These are phyloP conservation scores for Thyridium curvatum DNA, from an alignment of 2,329 filamentous ascomycete genomes.

Conservation along the genomic window DNA sequence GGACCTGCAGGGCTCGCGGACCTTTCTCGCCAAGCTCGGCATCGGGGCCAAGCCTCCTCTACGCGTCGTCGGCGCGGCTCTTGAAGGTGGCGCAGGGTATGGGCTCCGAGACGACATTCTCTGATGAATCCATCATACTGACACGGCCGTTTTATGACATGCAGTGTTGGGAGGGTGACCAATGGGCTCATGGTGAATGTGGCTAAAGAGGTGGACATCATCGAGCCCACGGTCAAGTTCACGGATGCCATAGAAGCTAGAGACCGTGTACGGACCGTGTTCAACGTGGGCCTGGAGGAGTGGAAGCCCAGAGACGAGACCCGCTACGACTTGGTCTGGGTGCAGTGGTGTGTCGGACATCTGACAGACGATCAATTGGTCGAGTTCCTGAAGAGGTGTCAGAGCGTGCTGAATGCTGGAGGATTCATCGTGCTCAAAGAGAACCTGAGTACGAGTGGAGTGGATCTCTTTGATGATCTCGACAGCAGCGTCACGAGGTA, in stretches of 20 bases:
- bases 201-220: conserved; percentile 68
- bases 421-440: conserved; percentile 72
- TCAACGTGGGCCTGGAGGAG: conserved; percentile 66
- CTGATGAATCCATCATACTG: no score
- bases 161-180: conserved; percentile 76
- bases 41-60: conserved; percentile 28
- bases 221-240: conserved; percentile 83
- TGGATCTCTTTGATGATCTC: conserved; percentile 67
- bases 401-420: conserved; percentile 26
- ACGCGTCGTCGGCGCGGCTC: conserved; percentile 16
- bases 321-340: conserved; percentile 78
- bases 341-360: conserved; percentile 85
- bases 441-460: conserved; percentile 54
- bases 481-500: conserved; percentile 74
- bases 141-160: neutral
- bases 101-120: no score
- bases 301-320: conserved; percentile 47
- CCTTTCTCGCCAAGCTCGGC: conserved; percentile 65
- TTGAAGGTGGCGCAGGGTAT: conserved; percentile 36
- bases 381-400: conserved; percentile 58
- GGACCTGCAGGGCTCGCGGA: conserved; percentile 64
- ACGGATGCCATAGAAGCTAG: conserved; percentile 54
- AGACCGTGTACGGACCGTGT: conserved; percentile 55
- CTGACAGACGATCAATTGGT: conserved; percentile 69
- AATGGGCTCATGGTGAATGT: conserved; percentile 67